A percentile compares a stretch with the other conserved stretches of the same genome.
Conservation (phyloP, 2,329 filamentous ascomycete species). For the Claviceps cyperi region DNA sequence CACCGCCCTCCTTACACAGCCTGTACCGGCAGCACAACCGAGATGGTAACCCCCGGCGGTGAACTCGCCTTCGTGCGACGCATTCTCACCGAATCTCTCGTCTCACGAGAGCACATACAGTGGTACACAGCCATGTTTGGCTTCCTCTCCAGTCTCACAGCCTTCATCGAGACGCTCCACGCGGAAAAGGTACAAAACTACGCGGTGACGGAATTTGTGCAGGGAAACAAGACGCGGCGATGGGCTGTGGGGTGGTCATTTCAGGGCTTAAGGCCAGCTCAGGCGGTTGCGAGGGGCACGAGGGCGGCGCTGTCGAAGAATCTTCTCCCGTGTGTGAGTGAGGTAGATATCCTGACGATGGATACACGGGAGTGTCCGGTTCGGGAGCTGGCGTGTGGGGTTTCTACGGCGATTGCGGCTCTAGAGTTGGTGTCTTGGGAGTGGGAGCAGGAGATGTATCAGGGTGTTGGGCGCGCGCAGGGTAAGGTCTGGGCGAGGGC, state of each 20-base stretch:
- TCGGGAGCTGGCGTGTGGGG: conserved; percentile 17
- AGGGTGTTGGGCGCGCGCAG: conserved; percentile 48
- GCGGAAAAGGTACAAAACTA: conserved; percentile 55
- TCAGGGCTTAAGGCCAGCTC: conserved; percentile 45
- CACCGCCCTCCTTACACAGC: conserved; percentile 52
- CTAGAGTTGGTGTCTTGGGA: conserved; percentile 49
- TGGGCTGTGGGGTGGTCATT: conserved; percentile 92
- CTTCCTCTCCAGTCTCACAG: conserved; percentile 55
- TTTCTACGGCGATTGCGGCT: conserved; percentile 32
- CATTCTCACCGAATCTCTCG: conserved; percentile 56
- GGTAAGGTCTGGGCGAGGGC: conserved; percentile 67
- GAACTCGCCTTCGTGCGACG: conserved; percentile 60
- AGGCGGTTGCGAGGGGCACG: conserved; percentile 29
- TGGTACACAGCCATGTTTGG: conserved; percentile 94
- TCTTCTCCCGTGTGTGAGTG: conserved; percentile 29
- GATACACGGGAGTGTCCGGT: conserved; percentile 26
- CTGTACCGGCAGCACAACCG: conserved; percentile 60
- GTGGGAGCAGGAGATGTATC: conserved; percentile 39
- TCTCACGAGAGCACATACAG: conserved; percentile 43
- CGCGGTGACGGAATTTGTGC: conserved; percentile 66
- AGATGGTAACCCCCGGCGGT: conserved; percentile 76
- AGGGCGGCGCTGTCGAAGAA: conserved; percentile 23
- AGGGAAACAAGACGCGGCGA: conserved; percentile 62
- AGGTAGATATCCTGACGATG: conserved; percentile 28
- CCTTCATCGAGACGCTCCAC: conserved; percentile 44